Percentiles rank a stretch among this genome's conserved stretches.
Evolutionary conservation across 305 asterid genomes (phyloP).

Genomic region (Solanum hybrid): DNA sequence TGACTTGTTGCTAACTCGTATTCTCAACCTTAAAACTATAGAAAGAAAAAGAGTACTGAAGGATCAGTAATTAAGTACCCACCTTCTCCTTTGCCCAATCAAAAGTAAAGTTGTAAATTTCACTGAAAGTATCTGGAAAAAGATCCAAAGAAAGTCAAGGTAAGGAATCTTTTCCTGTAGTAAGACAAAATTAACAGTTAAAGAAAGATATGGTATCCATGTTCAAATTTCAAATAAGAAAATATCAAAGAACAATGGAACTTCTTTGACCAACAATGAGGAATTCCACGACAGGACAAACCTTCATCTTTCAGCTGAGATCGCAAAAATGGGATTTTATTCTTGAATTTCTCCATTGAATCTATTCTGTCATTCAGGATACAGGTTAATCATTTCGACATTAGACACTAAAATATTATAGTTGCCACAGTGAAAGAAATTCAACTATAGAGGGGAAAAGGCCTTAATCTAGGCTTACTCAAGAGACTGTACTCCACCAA

Average conservation of each 20-base stretch:
- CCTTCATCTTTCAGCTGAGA: slow-evolving; percentile 94
- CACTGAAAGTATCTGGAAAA: slow-evolving; percentile 70
- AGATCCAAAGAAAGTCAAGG: not conserved
- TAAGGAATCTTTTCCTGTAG: not conserved
- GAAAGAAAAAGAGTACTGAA: not conserved
- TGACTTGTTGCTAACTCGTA: not conserved
- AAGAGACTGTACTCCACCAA: slow-evolving; percentile 81
- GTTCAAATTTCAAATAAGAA: not conserved
- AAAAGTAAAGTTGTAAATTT: slow-evolving; percentile 85
- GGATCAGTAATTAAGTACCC: not conserved
- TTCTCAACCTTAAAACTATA: not conserved
- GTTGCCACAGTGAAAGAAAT: not conserved
- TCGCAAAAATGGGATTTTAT: slow-evolving; percentile 79
- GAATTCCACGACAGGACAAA: slow-evolving; percentile 31
- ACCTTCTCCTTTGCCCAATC: slow-evolving; percentile 99
- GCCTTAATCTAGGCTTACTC: slow-evolving; percentile 48
- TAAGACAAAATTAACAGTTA: not conserved
- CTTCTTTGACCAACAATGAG: not conserved
- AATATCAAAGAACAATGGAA: not conserved
- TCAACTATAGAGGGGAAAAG: not conserved
- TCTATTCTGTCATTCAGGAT: slow-evolving; percentile 58
- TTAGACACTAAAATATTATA: not conserved
- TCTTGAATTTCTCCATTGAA: slow-evolving; percentile 82
- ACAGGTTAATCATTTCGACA: not conserved
- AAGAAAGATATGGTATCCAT: not conserved